phyloP scores from a whole-genome alignment of 768 basidiomycete genomes.

The Leccinum incarnatum region DNA sequence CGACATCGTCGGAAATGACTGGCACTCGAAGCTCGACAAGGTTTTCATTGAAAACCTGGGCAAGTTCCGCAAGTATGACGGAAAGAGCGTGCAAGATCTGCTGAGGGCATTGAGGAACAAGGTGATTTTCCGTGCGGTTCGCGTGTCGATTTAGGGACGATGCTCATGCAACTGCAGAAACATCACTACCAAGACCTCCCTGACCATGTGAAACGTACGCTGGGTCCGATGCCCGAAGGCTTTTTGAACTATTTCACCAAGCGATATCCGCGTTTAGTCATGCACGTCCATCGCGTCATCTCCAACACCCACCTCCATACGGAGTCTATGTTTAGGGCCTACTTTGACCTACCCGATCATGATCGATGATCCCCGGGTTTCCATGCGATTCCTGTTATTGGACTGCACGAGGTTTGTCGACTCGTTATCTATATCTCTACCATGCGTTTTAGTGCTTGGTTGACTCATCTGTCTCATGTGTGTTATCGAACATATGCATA shows the following conservation, averaged over 20 bases:
- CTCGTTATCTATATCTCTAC: not conserved
- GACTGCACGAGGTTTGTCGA: not conserved
- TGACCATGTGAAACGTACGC: slow-evolving; percentile 81
- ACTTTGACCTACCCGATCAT: slow-evolving; percentile 72
- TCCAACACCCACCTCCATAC: slow-evolving; percentile 63
- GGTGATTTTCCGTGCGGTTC: slow-evolving; percentile 42
- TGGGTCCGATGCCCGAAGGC: slow-evolving; percentile 90
- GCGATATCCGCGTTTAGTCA: slow-evolving; percentile 87
- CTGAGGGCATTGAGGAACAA: slow-evolving; percentile 93
- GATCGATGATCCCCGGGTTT: slow-evolving; percentile 1
- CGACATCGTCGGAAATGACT: slow-evolving; percentile 83
- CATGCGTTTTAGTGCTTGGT: not conserved
- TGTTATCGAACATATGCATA: slow-evolving; percentile 16
- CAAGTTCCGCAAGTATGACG: slow-evolving; percentile 97
- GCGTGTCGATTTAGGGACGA: not conserved
- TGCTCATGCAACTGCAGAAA: slow-evolving; percentile 56
- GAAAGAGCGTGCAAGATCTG: slow-evolving; percentile 85
- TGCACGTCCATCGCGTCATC: slow-evolving; percentile 89
- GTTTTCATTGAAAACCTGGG: slow-evolving; percentile 92
- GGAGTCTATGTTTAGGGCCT: slow-evolving; percentile 89
- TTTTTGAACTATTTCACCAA: slow-evolving; percentile 91
- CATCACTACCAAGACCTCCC: slow-evolving; percentile 98
- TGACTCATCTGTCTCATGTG: slow-evolving; percentile 2
- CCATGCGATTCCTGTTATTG: not conserved
- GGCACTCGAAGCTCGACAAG: slow-evolving; percentile 84